phyloP scores from a whole-genome alignment of 2,329 filamentous ascomycete genomes.

The Ceratocystis colombiana region DNA sequence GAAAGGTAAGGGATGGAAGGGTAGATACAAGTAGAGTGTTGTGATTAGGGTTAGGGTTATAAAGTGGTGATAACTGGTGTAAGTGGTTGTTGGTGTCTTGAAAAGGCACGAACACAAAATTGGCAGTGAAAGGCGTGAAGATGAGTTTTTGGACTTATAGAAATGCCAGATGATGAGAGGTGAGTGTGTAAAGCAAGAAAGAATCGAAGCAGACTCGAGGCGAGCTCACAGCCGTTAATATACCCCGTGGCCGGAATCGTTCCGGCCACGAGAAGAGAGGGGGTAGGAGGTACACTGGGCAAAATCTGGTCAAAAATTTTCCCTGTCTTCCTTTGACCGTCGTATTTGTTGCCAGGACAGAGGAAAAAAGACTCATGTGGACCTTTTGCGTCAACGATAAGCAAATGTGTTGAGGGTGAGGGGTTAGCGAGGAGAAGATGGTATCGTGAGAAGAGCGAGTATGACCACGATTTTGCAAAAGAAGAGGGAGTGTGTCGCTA shows the following conservation, averaged over 20 bases:
- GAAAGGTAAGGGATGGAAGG: slow-evolving; percentile 21
- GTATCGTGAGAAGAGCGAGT: neutral
- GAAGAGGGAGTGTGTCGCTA: neutral
- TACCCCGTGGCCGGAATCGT: slow-evolving; percentile 36
- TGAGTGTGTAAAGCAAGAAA: neutral
- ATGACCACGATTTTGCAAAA: neutral
- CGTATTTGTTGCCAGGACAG: neutral
- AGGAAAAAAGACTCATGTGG: slow-evolving; percentile 15
- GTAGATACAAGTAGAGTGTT: neutral
- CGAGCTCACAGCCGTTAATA: slow-evolving; percentile 35
- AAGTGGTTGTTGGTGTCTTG: slow-evolving; percentile 15
- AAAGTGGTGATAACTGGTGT: slow-evolving; percentile 17
- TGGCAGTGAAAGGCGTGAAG: slow-evolving; percentile 28
- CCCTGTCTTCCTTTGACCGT: neutral
- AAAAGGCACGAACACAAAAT: slow-evolving; percentile 19
- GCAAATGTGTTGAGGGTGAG: neutral
- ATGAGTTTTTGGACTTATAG: slow-evolving; percentile 11
- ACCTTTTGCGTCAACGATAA: slow-evolving; percentile 12
- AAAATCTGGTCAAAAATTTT: slow-evolving; percentile 5
- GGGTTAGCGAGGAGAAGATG: neutral
- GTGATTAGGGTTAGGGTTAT: neutral
- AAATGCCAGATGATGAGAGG: neutral
- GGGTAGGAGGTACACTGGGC: slow-evolving; percentile 9
- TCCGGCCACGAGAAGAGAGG: slow-evolving; percentile 23
- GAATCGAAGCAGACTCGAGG: neutral